phyloP scores from a whole-genome alignment of 2,329 filamentous ascomycete species.

The Fusarium foetens region DNA sequence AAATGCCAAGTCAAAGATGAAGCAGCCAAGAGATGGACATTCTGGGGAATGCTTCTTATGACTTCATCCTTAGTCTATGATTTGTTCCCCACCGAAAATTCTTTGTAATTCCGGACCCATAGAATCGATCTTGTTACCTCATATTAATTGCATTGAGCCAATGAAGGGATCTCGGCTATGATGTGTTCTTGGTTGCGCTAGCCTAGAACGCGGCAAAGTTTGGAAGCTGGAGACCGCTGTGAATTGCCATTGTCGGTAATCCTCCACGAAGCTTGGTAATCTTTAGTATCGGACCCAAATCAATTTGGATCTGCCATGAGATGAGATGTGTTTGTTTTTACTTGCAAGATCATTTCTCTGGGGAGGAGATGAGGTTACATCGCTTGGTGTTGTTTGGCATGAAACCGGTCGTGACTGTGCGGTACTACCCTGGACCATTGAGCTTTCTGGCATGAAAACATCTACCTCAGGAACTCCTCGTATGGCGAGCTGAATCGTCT shows the following conservation, averaged over 20 bases:
- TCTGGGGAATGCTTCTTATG: neutral
- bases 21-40: slow-evolving; percentile 5
- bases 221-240: neutral
- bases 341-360: rapidly evolving
- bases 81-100: neutral
- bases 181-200: neutral
- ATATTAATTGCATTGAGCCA: neutral
- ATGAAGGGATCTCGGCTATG: neutral
- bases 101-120: slow-evolving; percentile 11
- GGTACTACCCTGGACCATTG: neutral
- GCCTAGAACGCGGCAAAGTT: neutral
- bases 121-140: slow-evolving; percentile 1
- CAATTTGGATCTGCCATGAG: too few species aligned
- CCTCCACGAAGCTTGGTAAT: neutral
- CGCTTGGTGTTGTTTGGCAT: rapidly evolving
- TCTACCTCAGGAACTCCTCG: too few species aligned
- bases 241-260: neutral
- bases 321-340: neutral
- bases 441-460: neutral
- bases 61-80: slow-evolving; percentile 7
- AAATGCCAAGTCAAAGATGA: slow-evolving; percentile 13
- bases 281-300: too few species aligned
- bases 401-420: rapidly evolving
- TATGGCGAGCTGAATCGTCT: too few species aligned
- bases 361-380: rapidly evolving